Percentiles rank a stretch among this genome's conserved stretches.
These are phyloP conservation scores for Draba incana DNA, from an alignment of 345 rosid genomes.

Conservation along the genomic window DNA sequence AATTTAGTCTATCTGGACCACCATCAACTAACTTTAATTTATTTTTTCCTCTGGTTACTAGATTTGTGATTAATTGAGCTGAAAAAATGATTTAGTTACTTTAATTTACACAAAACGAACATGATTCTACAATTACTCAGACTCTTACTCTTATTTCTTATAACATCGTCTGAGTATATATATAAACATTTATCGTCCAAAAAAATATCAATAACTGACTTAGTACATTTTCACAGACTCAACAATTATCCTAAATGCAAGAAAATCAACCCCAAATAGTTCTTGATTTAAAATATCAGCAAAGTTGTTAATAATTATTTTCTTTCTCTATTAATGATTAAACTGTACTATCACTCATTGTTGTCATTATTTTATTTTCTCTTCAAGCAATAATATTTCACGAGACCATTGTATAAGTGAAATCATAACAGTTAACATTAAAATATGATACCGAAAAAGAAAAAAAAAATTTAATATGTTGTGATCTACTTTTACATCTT, in stretches of 20 bases:
- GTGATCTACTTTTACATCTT: conserved; percentile 26
- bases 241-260: neutral
- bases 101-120: no score
- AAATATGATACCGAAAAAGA: neutral
- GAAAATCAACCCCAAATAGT: conserved; percentile 7
- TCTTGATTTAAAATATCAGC: neutral
- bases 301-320: conserved; percentile 7
- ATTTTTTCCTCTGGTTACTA: neutral
- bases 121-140: no score
- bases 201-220: neutral
- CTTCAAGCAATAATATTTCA: conserved; percentile 25
- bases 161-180: neutral
- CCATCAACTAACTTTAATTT: conserved; percentile 22
- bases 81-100: neutral
- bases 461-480: conserved; percentile 6
- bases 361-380: conserved; percentile 30
- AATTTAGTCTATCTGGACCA: conserved; percentile 34
- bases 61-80: conserved; percentile 27
- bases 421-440: conserved; percentile 11
- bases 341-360: conserved; percentile 43
- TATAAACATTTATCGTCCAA: neutral
- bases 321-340: conserved; percentile 37
- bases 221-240: neutral
- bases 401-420: conserved; percentile 15
- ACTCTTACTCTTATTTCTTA: neutral